A percentile compares a stretch with the other conserved stretches of the same genome.
Evolutionary conservation across 352 stramenopile genomes (phyloP).

Genomic region (Globisporangium uncinulatum): DNA sequence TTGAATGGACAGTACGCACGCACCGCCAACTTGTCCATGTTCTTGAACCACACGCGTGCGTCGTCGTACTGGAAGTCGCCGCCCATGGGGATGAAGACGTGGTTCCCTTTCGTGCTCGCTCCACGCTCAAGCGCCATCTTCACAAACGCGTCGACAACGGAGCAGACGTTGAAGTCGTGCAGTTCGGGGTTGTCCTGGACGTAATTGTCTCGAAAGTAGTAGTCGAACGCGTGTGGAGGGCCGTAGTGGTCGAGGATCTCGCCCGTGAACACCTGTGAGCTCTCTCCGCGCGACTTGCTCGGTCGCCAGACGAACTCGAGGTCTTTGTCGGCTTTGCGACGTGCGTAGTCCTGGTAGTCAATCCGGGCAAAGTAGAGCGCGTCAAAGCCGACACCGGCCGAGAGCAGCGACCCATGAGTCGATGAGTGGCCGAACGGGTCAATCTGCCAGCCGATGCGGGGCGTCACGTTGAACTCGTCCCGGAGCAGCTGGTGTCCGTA

Average conservation of each 20-base stretch:
- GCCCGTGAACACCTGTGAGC: slow-evolving; percentile 82
- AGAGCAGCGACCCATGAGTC: slow-evolving; percentile 91
- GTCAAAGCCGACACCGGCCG: slow-evolving; percentile 91
- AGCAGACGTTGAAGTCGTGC: slow-evolving; percentile 86
- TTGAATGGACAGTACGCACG: background rate
- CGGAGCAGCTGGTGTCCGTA: slow-evolving; percentile 94
- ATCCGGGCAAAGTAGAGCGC: slow-evolving; percentile 97
- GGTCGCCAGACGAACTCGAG: slow-evolving; percentile 96
- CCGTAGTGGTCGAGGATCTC: slow-evolving; percentile 85
- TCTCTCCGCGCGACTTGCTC: slow-evolving; percentile 79
- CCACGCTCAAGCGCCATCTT: slow-evolving; percentile 60
- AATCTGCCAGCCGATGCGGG: slow-evolving; percentile 97
- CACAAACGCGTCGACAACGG: slow-evolving; percentile 85
- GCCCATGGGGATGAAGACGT: slow-evolving; percentile 90
- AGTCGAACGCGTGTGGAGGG: slow-evolving; percentile 70
- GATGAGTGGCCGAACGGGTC: slow-evolving; percentile 96
- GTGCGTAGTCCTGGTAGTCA: slow-evolving; percentile 95
- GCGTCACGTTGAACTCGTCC: slow-evolving; percentile 91
- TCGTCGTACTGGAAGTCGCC: slow-evolving; percentile 94
- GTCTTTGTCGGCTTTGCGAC: slow-evolving; percentile 81
- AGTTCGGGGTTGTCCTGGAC: slow-evolving; percentile 87
- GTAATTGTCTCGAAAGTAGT: slow-evolving; percentile 50
- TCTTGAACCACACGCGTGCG: slow-evolving; percentile 88
- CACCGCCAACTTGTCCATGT: slow-evolving; percentile 94
- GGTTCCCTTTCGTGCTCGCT: slow-evolving; percentile 64